A percentile compares a stretch with the other conserved stretches of the same genome.
phyloP scores from a whole-genome alignment of 805 yeast genomes.

The Isabelozyma gotoi region DNA sequence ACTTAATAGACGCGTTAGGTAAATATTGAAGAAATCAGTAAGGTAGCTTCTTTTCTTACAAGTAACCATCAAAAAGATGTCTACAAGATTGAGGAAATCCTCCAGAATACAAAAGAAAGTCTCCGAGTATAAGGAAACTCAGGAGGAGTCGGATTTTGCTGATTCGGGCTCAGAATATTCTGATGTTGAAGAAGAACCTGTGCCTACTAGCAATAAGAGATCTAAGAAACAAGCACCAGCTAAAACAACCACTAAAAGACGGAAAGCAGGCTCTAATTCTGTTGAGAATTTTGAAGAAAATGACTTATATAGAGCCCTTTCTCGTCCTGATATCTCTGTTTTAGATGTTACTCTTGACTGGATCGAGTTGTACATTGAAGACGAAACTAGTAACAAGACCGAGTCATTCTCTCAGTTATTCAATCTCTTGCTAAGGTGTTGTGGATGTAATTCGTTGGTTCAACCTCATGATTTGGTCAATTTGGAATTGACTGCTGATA shows the following conservation, averaged over 20 bases:
- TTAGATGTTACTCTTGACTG: constrained; percentile 39
- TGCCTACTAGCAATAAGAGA: constrained; percentile 2
- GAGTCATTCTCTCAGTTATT: constrained; percentile 60
- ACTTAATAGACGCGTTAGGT: too few species aligned
- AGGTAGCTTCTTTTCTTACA: too few species aligned
- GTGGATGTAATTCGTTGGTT: constrained; percentile 69
- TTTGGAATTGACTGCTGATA: constrained; percentile 67
- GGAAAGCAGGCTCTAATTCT: constrained; percentile 6
- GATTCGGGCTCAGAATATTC: constrained; percentile 2
- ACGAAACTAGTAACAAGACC: constrained; percentile 27
- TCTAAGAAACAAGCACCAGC: not conserved
- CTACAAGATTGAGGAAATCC: constrained; percentile 6
- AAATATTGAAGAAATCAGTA: too few species aligned
- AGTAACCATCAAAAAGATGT: too few species aligned
- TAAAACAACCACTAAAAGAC: constrained; percentile 4
- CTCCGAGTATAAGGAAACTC: constrained; percentile 5
- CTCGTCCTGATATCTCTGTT: constrained; percentile 28
- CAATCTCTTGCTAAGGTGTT: constrained; percentile 65
- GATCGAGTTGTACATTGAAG: constrained; percentile 31
- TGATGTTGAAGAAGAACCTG: constrained; percentile 6
- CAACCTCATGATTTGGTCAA: constrained; percentile 75
- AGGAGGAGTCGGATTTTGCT: constrained; percentile 9
- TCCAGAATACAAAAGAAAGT: constrained; percentile 3
- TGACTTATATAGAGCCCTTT: constrained; percentile 27
- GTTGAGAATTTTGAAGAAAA: constrained; percentile 30